phyloP scores from a whole-genome alignment of 176 grass and related monocot species.

The Paspalum notatum region DNA sequence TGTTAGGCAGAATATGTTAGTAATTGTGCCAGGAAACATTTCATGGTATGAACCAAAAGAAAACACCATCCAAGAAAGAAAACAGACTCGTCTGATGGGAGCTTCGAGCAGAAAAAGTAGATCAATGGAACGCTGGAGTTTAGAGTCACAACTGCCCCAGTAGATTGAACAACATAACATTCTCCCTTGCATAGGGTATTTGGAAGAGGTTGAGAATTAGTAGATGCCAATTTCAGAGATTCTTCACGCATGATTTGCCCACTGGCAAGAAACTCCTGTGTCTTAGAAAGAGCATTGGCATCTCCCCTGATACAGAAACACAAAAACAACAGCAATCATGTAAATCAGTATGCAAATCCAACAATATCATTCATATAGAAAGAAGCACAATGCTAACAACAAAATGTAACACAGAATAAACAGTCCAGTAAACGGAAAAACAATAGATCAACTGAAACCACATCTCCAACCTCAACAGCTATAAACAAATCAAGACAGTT shows the following conservation, averaged over 20 bases:
- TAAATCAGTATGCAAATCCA: not conserved
- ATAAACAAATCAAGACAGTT: not conserved
- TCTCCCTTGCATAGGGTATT: constrained; percentile 45
- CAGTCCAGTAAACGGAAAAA: not conserved
- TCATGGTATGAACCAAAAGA: constrained; percentile 25
- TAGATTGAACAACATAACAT: constrained; percentile 65
- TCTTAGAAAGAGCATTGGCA: constrained; percentile 40
- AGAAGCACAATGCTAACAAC: not conserved
- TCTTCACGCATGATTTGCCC: constrained; percentile 78
- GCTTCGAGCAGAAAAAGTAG: constrained; percentile 73
- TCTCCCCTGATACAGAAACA: constrained; percentile 62
- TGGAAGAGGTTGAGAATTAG: constrained; percentile 49
- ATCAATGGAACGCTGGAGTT: constrained; percentile 77
- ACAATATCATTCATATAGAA: not conserved
- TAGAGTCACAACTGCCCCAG: constrained; percentile 71
- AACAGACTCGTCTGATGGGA: constrained; percentile 74
- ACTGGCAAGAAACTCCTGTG: constrained; percentile 52
- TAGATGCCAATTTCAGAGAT: constrained; percentile 56
- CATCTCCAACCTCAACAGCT: not conserved
- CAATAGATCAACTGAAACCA: not conserved
- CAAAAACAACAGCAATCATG: not conserved
- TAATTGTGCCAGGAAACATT: constrained; percentile 20
- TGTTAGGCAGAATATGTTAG: constrained; percentile 24
- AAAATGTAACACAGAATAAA: constrained; percentile 7
- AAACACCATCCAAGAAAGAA: constrained; percentile 32